phyloP scores from a whole-genome alignment of 441 rosid species.

The Gossypium davidsonii region DNA sequence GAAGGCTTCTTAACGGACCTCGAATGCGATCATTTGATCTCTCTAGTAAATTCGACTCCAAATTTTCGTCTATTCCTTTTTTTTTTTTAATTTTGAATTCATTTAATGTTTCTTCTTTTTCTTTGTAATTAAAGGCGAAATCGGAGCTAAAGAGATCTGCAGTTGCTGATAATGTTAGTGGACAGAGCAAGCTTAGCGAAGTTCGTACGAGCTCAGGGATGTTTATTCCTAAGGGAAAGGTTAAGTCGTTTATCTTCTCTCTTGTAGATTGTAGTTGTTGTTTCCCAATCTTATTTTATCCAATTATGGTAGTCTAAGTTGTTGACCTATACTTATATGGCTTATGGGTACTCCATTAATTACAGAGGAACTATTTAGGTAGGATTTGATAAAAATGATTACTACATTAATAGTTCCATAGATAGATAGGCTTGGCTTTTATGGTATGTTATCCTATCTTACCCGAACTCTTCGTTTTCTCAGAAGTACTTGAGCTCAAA shows the following conservation, averaged over 20 bases:
- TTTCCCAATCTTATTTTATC: not conserved
- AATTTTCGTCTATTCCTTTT: not conserved
- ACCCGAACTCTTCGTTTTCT: not conserved
- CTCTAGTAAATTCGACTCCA: slow-evolving; percentile 44
- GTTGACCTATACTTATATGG: not conserved
- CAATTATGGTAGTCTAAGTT: not conserved
- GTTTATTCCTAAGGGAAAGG: slow-evolving; percentile 86
- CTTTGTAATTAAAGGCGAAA: slow-evolving; percentile 43
- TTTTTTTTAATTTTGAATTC: slow-evolving; percentile 5
- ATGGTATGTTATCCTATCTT: not conserved
- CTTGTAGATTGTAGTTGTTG: not conserved
- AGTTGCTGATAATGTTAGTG: slow-evolving; percentile 85
- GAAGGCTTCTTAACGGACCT: slow-evolving; percentile 82
- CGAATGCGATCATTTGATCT: slow-evolving; percentile 89
- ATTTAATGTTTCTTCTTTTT: slow-evolving; percentile 3
- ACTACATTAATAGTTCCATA: not conserved
- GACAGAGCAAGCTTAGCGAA: slow-evolving; percentile 73
- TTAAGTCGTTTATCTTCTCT: slow-evolving; percentile 14
- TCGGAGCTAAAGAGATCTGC: slow-evolving; percentile 88
- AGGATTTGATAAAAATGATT: not conserved
- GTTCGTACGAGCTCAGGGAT: slow-evolving; percentile 94
- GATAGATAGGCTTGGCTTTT: not conserved
- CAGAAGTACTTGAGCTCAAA: not conserved
- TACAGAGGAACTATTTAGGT: not conserved
- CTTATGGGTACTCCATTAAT: not conserved